Conservation (phyloP, 352 stramenopile genomes). For the Pythium myriotylum region DNA sequence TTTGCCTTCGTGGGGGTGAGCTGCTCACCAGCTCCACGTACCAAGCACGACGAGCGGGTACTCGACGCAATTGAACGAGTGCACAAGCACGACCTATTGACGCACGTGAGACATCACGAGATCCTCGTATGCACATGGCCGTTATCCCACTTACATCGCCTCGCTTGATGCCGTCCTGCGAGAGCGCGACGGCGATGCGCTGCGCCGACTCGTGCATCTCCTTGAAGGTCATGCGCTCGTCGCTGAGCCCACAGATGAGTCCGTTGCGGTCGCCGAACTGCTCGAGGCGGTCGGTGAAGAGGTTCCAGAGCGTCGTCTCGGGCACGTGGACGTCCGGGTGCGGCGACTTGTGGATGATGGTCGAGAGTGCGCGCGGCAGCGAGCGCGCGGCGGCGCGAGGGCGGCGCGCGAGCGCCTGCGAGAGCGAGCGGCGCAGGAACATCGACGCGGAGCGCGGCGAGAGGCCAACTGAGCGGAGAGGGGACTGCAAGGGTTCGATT, state of each 20-base stretch:
- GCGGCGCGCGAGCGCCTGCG: no score
- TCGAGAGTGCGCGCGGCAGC: conserved; percentile 35
- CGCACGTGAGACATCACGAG: no score
- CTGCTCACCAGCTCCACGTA: conserved; percentile 14
- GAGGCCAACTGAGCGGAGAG: no score
- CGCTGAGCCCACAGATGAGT: conserved; percentile 59
- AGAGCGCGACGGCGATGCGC: conserved; percentile 48
- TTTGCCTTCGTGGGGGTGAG: background rate
- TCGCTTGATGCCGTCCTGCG: conserved; percentile 48
- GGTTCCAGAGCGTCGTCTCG: conserved; percentile 54
- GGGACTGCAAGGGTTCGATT: no score
- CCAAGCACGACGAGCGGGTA: conserved; percentile 55
- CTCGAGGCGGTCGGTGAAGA: conserved; percentile 42
- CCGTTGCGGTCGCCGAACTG: conserved; percentile 44
- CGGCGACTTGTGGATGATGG: conserved; percentile 61
- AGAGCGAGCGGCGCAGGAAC: conserved; percentile 12
- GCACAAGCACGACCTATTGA: conserved; percentile 48
- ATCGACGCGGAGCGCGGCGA: background rate
- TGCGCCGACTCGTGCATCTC: conserved; percentile 43
- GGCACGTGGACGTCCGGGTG: conserved; percentile 53
- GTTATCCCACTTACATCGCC: conserved; percentile 41
- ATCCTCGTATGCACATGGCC: no score
- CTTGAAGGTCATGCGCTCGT: conserved; percentile 53
- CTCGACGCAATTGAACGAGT: conserved; percentile 73
- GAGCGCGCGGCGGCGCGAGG: conserved; percentile 28